These are phyloP conservation scores for Ilyonectria destructans DNA, from an alignment of 2,329 filamentous ascomycete species.

Conservation along the genomic window DNA sequence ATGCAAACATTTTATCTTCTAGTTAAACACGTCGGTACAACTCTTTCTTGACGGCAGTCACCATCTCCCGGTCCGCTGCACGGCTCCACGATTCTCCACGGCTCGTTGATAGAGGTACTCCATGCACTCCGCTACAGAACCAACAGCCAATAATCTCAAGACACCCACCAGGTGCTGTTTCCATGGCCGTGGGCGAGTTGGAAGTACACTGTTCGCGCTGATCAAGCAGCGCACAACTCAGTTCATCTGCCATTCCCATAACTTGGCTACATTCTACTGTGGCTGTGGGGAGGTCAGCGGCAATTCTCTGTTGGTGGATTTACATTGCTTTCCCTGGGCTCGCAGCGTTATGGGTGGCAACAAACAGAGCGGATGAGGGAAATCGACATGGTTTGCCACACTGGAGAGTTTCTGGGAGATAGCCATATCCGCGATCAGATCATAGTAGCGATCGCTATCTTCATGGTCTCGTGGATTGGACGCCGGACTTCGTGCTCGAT, in stretches of 20 bases:
- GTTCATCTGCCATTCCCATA: slow-evolving; percentile 71
- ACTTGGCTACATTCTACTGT: slow-evolving; percentile 65
- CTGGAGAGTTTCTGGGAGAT: slow-evolving; percentile 53
- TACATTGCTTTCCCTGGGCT: slow-evolving; percentile 59
- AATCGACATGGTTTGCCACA: slow-evolving; percentile 43
- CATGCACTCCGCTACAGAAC: slow-evolving; percentile 54
- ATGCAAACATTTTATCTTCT: too few relatives aligned
- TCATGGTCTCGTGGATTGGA: slow-evolving; percentile 65
- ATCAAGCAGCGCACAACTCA: slow-evolving; percentile 65
- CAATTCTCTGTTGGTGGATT: slow-evolving; percentile 59
- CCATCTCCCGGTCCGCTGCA: slow-evolving; percentile 42
- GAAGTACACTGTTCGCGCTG: slow-evolving; percentile 12
- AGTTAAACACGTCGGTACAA: not conserved
- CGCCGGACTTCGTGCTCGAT: slow-evolving; percentile 63
- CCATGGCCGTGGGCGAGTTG: slow-evolving; percentile 4
- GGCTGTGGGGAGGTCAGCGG: slow-evolving; percentile 46
- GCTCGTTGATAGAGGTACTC: slow-evolving; percentile 50
- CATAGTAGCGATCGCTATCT: slow-evolving; percentile 66
- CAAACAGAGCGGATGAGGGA: slow-evolving; percentile 63
- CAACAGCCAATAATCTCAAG: slow-evolving; percentile 56
- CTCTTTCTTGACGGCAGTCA: slow-evolving; percentile 2
- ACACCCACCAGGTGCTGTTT: slow-evolving; percentile 43
- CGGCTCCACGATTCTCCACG: slow-evolving; percentile 56
- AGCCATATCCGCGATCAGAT: slow-evolving; percentile 61
- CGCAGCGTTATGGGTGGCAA: slow-evolving; percentile 66